Conservation (phyloP, 768 basidiomycete genomes). For the Macrolepiota dolichaula region DNA sequence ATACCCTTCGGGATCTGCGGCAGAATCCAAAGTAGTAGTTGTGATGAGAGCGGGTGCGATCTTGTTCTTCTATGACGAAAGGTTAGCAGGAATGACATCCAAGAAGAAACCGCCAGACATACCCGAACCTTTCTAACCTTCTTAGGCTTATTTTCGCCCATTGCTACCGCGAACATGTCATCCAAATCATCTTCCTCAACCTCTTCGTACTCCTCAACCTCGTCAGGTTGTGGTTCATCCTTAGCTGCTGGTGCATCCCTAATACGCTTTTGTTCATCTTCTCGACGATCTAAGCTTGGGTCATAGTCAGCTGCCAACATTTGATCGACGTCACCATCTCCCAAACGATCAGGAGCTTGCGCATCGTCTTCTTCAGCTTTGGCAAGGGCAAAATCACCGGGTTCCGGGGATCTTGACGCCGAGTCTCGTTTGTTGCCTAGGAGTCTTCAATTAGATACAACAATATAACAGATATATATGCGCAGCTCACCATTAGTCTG, state of each 20-base stretch:
- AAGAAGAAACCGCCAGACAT: slow-evolving; percentile 18
- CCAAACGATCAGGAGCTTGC: slow-evolving; percentile 32
- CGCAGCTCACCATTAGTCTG: not conserved
- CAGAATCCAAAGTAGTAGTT: slow-evolving; percentile 76
- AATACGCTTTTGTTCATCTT: slow-evolving; percentile 71
- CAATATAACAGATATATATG: not conserved
- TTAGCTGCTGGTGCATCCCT: slow-evolving; percentile 23
- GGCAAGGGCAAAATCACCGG: slow-evolving; percentile 60
- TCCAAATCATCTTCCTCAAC: slow-evolving; percentile 83
- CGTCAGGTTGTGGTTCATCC: slow-evolving; percentile 34
- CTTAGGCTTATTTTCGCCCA: slow-evolving; percentile 50
- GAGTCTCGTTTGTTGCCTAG: slow-evolving; percentile 51
- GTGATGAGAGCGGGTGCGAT: slow-evolving; percentile 61
- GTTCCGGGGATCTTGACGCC: slow-evolving; percentile 55
- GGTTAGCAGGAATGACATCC: not conserved
- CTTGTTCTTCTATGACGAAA: slow-evolving; percentile 31
- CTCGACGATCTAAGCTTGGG: slow-evolving; percentile 68
- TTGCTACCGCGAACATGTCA: slow-evolving; percentile 87
- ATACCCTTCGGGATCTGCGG: slow-evolving; percentile 93
- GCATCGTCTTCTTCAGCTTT: slow-evolving; percentile 58
- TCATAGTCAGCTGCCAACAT: slow-evolving; percentile 94
- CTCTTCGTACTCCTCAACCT: slow-evolving; percentile 52
- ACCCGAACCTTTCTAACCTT: slow-evolving; percentile 54
- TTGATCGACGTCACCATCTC: slow-evolving; percentile 56
- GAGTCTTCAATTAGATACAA: not conserved